A percentile compares a stretch with the other conserved stretches of the same genome.
Conservation (phyloP, 768 basidiomycete genomes). For the Serendipita indica region DNA sequence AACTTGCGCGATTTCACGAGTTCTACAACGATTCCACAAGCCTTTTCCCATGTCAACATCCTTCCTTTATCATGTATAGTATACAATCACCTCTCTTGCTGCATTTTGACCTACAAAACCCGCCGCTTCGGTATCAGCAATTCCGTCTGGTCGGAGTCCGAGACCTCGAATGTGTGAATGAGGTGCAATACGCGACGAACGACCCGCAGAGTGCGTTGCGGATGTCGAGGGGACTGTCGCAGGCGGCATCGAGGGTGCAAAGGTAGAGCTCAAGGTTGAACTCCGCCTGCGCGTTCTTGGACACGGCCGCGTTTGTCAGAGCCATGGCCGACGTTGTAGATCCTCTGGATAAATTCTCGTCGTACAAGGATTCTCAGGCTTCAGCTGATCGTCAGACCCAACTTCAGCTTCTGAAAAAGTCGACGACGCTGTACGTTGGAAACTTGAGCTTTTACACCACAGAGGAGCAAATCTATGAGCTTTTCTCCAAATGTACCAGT, state of each 20-base stretch:
- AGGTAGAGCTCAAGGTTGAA: not conserved
- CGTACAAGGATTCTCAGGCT: slow-evolving; percentile 89
- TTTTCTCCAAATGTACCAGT: slow-evolving; percentile 80
- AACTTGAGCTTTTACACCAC: slow-evolving; percentile 91
- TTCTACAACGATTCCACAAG: slow-evolving; percentile 80
- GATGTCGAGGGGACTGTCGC: not conserved
- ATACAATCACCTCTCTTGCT: slow-evolving; percentile 61
- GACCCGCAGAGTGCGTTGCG: slow-evolving; percentile 30
- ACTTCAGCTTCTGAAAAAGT: slow-evolving; percentile 64
- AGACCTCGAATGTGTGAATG: slow-evolving; percentile 97
- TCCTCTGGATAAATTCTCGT: slow-evolving; percentile 82
- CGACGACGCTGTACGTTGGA: slow-evolving; percentile 86
- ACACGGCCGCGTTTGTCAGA: not conserved
- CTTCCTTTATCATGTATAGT: too few species aligned
- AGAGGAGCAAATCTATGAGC: slow-evolving; percentile 89
- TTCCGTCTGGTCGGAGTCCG: slow-evolving; percentile 73
- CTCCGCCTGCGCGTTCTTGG: not conserved
- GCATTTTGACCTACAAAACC: slow-evolving; percentile 85
- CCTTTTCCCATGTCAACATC: slow-evolving; percentile 37
- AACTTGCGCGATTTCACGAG: slow-evolving; percentile 85
- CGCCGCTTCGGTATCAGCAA: slow-evolving; percentile 51
- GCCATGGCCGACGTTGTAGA: slow-evolving; percentile 73
- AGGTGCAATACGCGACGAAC: slow-evolving; percentile 69
- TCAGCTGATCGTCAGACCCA: slow-evolving; percentile 67
- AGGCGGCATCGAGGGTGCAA: slow-evolving; percentile 1